Conservation (phyloP, 2,329 filamentous ascomycete species). For the Monosporascus sp. region DNA sequence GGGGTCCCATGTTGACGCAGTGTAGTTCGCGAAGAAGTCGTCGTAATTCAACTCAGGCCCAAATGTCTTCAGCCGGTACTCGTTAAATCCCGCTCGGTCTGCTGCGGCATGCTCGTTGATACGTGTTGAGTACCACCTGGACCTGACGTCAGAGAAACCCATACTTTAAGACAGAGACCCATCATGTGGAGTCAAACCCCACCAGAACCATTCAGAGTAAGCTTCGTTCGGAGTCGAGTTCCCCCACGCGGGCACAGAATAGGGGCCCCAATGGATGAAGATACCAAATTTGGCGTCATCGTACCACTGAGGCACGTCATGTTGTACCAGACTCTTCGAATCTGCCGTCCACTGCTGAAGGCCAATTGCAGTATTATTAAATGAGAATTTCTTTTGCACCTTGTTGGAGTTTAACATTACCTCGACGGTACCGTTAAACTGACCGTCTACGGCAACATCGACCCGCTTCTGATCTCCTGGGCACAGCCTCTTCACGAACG, state of each 20-base stretch:
- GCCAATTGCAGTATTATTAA: constrained; percentile 25
- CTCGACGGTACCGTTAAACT: constrained; percentile 15
- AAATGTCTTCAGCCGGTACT: constrained; percentile 46
- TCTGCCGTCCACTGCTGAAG: constrained; percentile 31
- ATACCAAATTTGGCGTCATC: constrained; percentile 53
- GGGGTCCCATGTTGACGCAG: constrained; percentile 41
- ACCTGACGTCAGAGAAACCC: background rate
- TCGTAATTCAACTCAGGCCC: constrained; percentile 49
- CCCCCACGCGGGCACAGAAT: constrained; percentile 48
- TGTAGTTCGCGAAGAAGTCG: constrained; percentile 51
- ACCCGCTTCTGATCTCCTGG: constrained; percentile 35
- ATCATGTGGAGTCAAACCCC: constrained; percentile 15
- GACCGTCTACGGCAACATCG: constrained; percentile 27
- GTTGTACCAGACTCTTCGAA: constrained; percentile 29
- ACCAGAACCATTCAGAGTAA: constrained; percentile 47
- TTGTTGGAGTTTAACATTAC: background rate
- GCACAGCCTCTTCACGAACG: constrained; percentile 31
- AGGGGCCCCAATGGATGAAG: constrained; percentile 56
- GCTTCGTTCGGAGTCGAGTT: constrained; percentile 34
- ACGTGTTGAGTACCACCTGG: constrained; percentile 29
- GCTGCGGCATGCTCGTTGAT: constrained; percentile 35
- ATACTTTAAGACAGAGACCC: background rate
- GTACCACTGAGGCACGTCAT: constrained; percentile 48
- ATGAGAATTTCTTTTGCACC: background rate
- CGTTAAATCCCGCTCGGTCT: constrained; percentile 38